phyloP scores from a whole-genome alignment of 2,329 filamentous ascomycete species.

The Aspergillus alliaceus region DNA sequence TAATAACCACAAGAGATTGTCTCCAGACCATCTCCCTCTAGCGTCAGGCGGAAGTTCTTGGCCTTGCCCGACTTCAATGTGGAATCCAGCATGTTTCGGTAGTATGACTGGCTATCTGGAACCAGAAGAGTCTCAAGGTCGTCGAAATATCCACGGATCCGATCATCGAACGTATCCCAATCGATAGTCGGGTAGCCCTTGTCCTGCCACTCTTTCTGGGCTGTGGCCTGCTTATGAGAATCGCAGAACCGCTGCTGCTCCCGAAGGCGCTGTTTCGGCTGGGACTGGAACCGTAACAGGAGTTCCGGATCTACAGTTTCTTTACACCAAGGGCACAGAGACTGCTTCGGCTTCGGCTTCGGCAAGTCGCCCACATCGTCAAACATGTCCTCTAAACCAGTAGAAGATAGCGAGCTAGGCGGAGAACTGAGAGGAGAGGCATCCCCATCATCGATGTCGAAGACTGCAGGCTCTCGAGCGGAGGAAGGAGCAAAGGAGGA shows the following conservation, averaged over 20 bases:
- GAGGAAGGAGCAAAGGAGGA: slow-evolving; percentile 30
- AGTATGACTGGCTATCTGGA: slow-evolving; percentile 56
- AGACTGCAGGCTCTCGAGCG: slow-evolving; percentile 15
- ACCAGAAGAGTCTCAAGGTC: slow-evolving; percentile 62
- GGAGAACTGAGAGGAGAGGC: slow-evolving; percentile 32
- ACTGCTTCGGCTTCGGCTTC: slow-evolving; percentile 8
- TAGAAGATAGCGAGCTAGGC: slow-evolving; percentile 29
- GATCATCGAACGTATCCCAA: slow-evolving; percentile 62
- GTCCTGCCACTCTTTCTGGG: slow-evolving; percentile 49
- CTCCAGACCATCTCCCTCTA: slow-evolving; percentile 45
- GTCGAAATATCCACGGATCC: slow-evolving; percentile 58
- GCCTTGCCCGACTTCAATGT: slow-evolving; percentile 59
- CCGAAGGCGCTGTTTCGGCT: slow-evolving; percentile 34
- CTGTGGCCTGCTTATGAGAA: slow-evolving; percentile 59
- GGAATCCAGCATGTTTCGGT: slow-evolving; percentile 56
- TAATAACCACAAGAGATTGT: slow-evolving; percentile 77
- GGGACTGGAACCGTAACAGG: slow-evolving; percentile 53
- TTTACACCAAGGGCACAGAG: slow-evolving; percentile 68
- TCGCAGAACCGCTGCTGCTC: slow-evolving; percentile 59
- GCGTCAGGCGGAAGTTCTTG: slow-evolving; percentile 59
- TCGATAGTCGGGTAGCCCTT: slow-evolving; percentile 69
- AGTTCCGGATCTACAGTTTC: slow-evolving; percentile 56
- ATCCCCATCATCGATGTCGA: slow-evolving; percentile 28
- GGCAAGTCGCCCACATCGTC: slow-evolving; percentile 9
- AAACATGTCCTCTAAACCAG: slow-evolving; percentile 19